Conservation (phyloP, 2,329 filamentous ascomycete species). For the Helotiales sp. region DNA sequence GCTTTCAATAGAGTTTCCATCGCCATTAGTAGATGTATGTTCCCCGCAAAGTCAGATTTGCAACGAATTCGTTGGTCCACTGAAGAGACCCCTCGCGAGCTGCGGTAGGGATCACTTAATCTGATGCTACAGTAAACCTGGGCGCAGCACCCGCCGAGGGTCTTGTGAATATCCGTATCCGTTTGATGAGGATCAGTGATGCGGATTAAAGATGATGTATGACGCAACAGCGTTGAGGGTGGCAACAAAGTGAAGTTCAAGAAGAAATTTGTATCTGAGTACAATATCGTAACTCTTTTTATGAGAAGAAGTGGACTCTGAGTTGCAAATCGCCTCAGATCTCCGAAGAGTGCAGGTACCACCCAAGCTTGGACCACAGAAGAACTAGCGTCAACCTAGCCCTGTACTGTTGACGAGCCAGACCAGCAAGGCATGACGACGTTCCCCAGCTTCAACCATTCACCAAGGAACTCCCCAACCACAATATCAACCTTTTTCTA, state of each 20-base stretch:
- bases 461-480: not conserved
- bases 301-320: not conserved
- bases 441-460: constrained; percentile 4
- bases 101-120: not conserved
- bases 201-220: too few species aligned
- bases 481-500: not conserved
- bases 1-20: constrained; percentile 39
- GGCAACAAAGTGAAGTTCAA: not conserved
- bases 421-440: not conserved
- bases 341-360: not conserved
- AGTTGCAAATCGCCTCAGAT: not conserved
- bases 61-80: not conserved
- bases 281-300: not conserved
- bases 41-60: constrained; percentile 4
- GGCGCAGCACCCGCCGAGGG: not conserved
- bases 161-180: too few species aligned
- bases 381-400: not conserved
- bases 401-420: not conserved
- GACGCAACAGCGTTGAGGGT: not conserved
- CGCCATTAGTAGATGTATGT: constrained; percentile 24
- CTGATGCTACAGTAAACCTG: not conserved
- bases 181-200: too few species aligned
- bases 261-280: not conserved
- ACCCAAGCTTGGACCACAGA: not conserved
- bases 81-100: not conserved